Percentiles rank a stretch among this genome's conserved stretches.
These are phyloP conservation scores for Uronychia binucleata DNA, from an alignment of 73 alveolate genomes.

Conservation along the genomic window DNA sequence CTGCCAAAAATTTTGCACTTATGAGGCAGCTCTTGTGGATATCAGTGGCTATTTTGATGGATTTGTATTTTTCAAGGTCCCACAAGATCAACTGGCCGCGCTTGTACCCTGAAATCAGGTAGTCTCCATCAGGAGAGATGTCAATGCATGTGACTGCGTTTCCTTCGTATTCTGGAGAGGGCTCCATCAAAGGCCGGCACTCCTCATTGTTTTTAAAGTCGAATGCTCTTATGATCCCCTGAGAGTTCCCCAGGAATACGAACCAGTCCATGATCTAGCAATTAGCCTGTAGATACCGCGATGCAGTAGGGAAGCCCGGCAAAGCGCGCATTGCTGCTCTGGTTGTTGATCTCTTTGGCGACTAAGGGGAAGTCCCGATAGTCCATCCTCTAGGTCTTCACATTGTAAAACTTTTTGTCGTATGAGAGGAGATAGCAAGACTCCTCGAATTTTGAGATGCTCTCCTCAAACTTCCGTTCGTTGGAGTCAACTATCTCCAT, in stretches of 20 bases:
- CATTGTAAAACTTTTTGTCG: slow-evolving; percentile 50
- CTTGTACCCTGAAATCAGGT: slow-evolving; percentile 53
- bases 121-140: slow-evolving; percentile 50
- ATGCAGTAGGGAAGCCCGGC: slow-evolving; percentile 53
- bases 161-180: slow-evolving; percentile 2
- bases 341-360: slow-evolving; percentile 13
- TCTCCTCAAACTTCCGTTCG: slow-evolving; percentile 52
- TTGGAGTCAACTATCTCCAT: slow-evolving; percentile 53
- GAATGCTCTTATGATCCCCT: slow-evolving; percentile 64
- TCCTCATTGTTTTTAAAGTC: slow-evolving; percentile 52
- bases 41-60: slow-evolving; percentile 27
- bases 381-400: slow-evolving; percentile 26
- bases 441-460: slow-evolving; percentile 27
- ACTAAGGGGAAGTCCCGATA: not conserved
- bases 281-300: slow-evolving; percentile 17
- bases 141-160: slow-evolving; percentile 53
- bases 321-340: slow-evolving; percentile 14
- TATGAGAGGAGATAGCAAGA: slow-evolving; percentile 29
- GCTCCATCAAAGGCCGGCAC: slow-evolving; percentile 36
- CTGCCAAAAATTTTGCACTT: slow-evolving; percentile 28
- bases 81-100: slow-evolving; percentile 52
- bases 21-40: slow-evolving; percentile 36
- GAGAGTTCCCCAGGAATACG: slow-evolving; percentile 56
- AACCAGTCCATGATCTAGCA: not conserved
- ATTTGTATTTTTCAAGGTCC: slow-evolving; percentile 52